phyloP scores from a whole-genome alignment of 495 filamentous ascomycete genomes.

The Podospora bellae-mahoneyi region DNA sequence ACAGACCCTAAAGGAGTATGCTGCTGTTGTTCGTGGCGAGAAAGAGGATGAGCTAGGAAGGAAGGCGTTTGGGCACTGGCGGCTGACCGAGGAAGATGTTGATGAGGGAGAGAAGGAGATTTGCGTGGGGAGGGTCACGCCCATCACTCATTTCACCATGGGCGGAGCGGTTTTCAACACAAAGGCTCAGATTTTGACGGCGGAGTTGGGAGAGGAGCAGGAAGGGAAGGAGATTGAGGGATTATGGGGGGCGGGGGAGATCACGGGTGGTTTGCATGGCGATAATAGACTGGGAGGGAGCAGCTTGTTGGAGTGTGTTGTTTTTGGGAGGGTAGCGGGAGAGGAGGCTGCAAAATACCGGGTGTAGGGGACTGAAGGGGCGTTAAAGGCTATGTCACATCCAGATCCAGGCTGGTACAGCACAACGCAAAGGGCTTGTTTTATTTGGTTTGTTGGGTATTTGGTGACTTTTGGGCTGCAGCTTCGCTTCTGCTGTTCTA shows the following conservation, averaged over 20 bases:
- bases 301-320: conserved; percentile 54
- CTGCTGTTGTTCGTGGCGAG: conserved; percentile 35
- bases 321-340: conserved; percentile 58
- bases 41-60: conserved; percentile 43
- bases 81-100: conserved; percentile 25
- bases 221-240: conserved; percentile 39
- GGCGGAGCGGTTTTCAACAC: conserved; percentile 51
- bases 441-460: not conserved
- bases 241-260: conserved; percentile 53
- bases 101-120: conserved; percentile 44
- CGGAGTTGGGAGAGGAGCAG: conserved; percentile 26
- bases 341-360: conserved; percentile 38
- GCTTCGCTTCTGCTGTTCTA: too few relatives aligned
- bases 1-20: conserved; percentile 47
- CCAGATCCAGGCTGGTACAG: not conserved
- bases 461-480: too few relatives aligned
- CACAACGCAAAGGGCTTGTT: not conserved
- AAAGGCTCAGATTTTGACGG: conserved; percentile 40
- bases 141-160: conserved; percentile 61
- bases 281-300: conserved; percentile 53
- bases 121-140: conserved; percentile 55
- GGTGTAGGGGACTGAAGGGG: not conserved
- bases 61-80: conserved; percentile 53
- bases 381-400: not conserved
- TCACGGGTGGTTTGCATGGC: conserved; percentile 55